Base-by-base conservation (phyloP, 1,284 basidiomycete genomes). In the Rhodotorula glutinis region DNA sequence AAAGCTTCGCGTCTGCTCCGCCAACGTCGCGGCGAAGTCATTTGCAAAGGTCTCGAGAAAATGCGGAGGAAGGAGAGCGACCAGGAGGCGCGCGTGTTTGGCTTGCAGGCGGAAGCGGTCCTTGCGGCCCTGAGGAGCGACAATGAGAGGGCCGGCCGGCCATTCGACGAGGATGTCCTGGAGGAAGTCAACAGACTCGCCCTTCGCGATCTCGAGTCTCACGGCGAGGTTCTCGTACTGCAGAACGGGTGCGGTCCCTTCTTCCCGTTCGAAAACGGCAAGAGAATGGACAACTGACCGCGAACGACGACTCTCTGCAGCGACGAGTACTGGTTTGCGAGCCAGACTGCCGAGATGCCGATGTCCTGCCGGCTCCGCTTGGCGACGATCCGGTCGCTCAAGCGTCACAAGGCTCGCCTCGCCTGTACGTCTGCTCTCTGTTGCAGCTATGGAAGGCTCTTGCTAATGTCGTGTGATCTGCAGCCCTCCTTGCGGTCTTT, bases 141-240 rank as follows among this genome's bases (percentile, higher is more conserved):
- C 43, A 69, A 71, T 30, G 63, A 72, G 61, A 27, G 40, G 4
- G 53, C 65, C 2, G n/a, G 30, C 56, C 79, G 85, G 72, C 78
- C 84, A 44, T 78, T 82, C 43, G 88, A 88, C 74, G 85, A 89
- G 72, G 87, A 87, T 60, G 85, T 86, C 33, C 90, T 90, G 74
- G 83, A 87, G 70, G 87, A 90, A 75, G 60, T 68, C 11, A 62
- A 57, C n/a, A 16, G 69, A 17, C 46, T 73, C 3, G 93, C 93
- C 23, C 83, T 97, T 65, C 85, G 87, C 72, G 88, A 96, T 76
- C 81, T 96, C 60, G 82, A 87, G 47, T 83, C 87, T 75, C 92
- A 89, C 83, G 89, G 88, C 63, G 88, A 89, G 54, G 83, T 93
- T n/a, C 81, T 90, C 70, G 83, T 87, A 70, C 85, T 84, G 76